Conservation (phyloP, 176 grass and related monocot species). For the Triticum aestivum region DNA sequence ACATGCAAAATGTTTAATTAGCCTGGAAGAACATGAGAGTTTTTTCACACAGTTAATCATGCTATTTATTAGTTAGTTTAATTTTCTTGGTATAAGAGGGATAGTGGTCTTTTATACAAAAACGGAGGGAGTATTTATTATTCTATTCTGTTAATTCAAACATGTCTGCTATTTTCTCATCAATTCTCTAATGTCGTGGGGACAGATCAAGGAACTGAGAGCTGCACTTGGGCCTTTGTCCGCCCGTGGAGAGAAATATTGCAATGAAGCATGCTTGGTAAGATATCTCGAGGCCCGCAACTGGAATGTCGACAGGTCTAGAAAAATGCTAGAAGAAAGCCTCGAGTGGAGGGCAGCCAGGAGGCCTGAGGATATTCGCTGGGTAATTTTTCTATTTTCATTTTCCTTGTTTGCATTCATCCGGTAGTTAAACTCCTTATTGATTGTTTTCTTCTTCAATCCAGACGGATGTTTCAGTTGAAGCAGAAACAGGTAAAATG, state of each 20-base stretch:
- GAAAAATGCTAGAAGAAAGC: constrained; percentile 85
- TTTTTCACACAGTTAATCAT: no score
- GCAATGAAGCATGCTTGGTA: constrained; percentile 55
- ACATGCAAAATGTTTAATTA: no score
- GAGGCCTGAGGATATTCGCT: constrained; percentile 74
- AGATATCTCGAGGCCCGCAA: constrained; percentile 78
- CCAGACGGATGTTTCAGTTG: constrained; percentile 63
- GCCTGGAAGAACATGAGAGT: no score
- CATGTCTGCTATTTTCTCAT: neutral
- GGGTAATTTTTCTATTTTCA: constrained; percentile 39
- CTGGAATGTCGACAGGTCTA: constrained; percentile 70
- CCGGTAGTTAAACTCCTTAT: neutral
- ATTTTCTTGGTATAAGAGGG: no score
- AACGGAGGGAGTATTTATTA: neutral
- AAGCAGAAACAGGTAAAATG: constrained; percentile 83
- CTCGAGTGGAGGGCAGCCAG: constrained; percentile 77
- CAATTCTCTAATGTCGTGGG: neutral
- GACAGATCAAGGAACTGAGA: constrained; percentile 74
- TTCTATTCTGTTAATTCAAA: neutral
- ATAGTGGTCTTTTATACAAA: no score
- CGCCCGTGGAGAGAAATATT: constrained; percentile 39
- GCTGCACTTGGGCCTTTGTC: constrained; percentile 58
- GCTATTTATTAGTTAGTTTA: no score
- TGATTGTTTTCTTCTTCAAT: neutral
- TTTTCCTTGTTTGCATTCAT: neutral